Conservation (phyloP, 371 early-diverging fungal genomes). For the Mortierella sp. region DNA sequence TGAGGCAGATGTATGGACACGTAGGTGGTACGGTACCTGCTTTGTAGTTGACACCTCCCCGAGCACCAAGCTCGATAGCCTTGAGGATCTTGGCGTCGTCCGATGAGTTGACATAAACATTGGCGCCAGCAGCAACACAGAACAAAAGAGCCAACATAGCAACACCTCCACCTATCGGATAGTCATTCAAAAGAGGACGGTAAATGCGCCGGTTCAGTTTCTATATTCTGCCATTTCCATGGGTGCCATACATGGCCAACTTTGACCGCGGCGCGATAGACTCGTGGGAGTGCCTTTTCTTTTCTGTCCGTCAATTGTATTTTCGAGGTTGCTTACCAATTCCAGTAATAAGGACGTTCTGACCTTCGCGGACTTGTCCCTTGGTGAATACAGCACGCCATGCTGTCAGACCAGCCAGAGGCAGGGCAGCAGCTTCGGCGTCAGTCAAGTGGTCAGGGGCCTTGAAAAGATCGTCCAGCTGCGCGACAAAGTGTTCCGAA, state of each 20-base stretch:
- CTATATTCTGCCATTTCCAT: not conserved
- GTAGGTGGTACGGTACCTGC: conserved; percentile 59
- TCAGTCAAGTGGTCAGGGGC: conserved; percentile 73
- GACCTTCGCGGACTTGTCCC: conserved; percentile 67
- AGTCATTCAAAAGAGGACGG: no score
- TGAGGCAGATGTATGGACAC: not conserved
- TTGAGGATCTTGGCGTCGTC: conserved; percentile 72
- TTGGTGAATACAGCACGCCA: conserved; percentile 75
- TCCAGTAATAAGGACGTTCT: conserved; percentile 80
- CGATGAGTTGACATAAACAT: conserved; percentile 81
- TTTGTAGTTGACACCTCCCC: conserved; percentile 80
- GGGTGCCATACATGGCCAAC: not conserved
- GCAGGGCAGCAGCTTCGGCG: conserved; percentile 80
- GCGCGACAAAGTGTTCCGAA: conserved; percentile 69
- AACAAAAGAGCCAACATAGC: conserved; percentile 79
- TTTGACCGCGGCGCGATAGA: not conserved
- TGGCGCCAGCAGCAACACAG: conserved; percentile 78
- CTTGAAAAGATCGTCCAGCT: conserved; percentile 62
- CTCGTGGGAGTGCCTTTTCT: not conserved
- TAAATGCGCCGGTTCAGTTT: no score
- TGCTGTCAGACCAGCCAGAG: conserved; percentile 82
- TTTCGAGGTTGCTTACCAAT: conserved; percentile 60
- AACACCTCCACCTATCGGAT: conserved; percentile 74
- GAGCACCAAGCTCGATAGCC: conserved; percentile 77
- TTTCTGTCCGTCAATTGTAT: no score